phyloP scores from a whole-genome alignment of 495 filamentous ascomycete species.

The Aspergillus indologenus region DNA sequence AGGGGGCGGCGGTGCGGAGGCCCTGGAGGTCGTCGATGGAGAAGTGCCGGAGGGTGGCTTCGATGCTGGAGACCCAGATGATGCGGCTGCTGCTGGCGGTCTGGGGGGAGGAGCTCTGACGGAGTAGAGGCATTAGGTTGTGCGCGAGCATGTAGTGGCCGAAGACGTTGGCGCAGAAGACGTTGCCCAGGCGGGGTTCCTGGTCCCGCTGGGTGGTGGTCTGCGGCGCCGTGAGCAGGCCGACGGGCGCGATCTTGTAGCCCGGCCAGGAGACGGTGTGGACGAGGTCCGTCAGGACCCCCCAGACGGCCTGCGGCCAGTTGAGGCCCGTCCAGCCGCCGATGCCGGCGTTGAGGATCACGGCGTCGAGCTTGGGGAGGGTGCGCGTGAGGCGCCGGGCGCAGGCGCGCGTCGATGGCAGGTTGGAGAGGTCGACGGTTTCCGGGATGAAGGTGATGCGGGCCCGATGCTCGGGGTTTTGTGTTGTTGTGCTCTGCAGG shows the following conservation, averaged over 20 bases:
- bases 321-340: conserved; percentile 82
- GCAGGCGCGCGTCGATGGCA: conserved; percentile 54
- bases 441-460: conserved; percentile 48
- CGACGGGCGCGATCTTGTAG: conserved; percentile 65
- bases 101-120: conserved; percentile 38
- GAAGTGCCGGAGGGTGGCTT: conserved; percentile 58
- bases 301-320: conserved; percentile 61
- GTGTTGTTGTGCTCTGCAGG: conserved; percentile 24
- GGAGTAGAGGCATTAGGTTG: conserved; percentile 70
- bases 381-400: conserved; percentile 42
- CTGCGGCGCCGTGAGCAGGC: conserved; percentile 48
- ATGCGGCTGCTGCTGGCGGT: conserved; percentile 53
- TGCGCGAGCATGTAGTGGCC: conserved; percentile 92
- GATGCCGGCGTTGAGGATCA: conserved; percentile 84
- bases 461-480: conserved; percentile 18
- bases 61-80: conserved; percentile 82
- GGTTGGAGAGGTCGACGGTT: conserved; percentile 54
- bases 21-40: conserved; percentile 72
- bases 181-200: conserved; percentile 64
- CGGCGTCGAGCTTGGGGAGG: conserved; percentile 69
- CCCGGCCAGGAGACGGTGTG: conserved; percentile 72
- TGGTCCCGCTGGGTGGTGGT: conserved; percentile 11
- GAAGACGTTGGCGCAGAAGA: conserved; percentile 91
- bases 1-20: conserved; percentile 56
- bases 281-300: conserved; percentile 60